Percentiles rank a stretch among this genome's conserved stretches.
phyloP scores from a whole-genome alignment of 371 early-diverging fungal species.

The Rhizopus sp. region DNA sequence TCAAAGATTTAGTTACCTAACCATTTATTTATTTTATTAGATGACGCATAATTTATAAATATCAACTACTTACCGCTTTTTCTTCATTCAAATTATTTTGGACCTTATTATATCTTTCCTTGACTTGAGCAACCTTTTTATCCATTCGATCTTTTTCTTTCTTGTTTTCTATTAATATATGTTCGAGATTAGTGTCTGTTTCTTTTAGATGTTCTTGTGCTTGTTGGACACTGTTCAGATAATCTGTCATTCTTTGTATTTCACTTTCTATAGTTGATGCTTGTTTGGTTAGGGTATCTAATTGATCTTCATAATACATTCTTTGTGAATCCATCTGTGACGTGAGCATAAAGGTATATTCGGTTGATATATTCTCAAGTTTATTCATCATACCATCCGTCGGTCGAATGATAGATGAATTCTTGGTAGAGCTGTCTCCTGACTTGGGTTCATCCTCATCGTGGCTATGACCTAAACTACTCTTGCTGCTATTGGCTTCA shows the following conservation, averaged over 20 bases:
- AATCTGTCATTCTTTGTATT: slow-evolving; percentile 11
- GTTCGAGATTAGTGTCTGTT: slow-evolving; percentile 4
- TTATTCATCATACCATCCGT: slow-evolving; percentile 49
- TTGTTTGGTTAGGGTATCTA: slow-evolving; percentile 53
- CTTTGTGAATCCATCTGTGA: slow-evolving; percentile 88
- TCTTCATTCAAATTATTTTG: slow-evolving; percentile 36
- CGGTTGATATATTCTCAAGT: slow-evolving; percentile 69
- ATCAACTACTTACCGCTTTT: slow-evolving; percentile 26
- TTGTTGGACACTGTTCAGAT: slow-evolving; percentile 11
- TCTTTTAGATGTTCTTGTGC: slow-evolving; percentile 16
- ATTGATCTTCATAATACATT: slow-evolving; percentile 77
- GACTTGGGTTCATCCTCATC: neutral
- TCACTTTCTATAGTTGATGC: slow-evolving; percentile 35
- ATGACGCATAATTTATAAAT: neutral
- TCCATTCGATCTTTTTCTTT: slow-evolving; percentile 12
- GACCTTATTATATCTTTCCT: slow-evolving; percentile 18
- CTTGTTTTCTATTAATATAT: slow-evolving; percentile 2
- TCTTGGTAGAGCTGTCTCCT: too few species aligned
- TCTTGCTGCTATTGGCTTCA: neutral
- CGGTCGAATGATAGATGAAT: neutral
- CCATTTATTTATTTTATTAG: too few species aligned
- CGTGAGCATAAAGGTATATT: slow-evolving; percentile 76
- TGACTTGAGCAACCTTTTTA: slow-evolving; percentile 10
- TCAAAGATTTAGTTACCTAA: slow-evolving; percentile 29
- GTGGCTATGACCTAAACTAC: neutral